Base-by-base conservation (phyloP, 345 rosid genomes). In the Brassica carinata region DNA sequence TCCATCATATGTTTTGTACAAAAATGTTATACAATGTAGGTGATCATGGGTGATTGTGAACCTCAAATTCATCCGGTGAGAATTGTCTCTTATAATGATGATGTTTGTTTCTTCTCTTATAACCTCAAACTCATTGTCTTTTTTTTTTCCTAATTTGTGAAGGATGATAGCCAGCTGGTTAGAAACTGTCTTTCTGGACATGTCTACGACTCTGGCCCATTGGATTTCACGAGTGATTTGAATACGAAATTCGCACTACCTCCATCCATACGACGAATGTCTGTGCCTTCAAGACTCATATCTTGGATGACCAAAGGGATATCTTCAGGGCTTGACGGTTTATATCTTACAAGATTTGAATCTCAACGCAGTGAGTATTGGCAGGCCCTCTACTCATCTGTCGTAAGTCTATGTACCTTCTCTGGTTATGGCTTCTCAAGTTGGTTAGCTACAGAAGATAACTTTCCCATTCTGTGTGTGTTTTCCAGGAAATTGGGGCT, bases 281-380 rank as follows among this genome's bases (percentile, higher is more conserved):
- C 91, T 80, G 96, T 88, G 26, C 85, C 98, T 5, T 84, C 91
- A 15, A 93, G 83, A 62, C 79, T 93, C 61, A 76, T 92, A 61
- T 92, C 98, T 63, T 91, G 89, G 99, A 48, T 90, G 73, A 92
- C 92, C 1, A 96, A 88, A 85, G 93, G 94, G 30, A 74, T 96
- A 75, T 76, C 92, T 69, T 90, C 94, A 36, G 88, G 93, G 75
- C 88, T 96, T 15, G 97, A 90, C 79, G 88, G 97, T 80, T 79
- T 96, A 72, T 90, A 88, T 84, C 89, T 96, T 72, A 96, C 98
- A 11, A 89, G 91, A 72, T 93, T 93, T 77, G 98, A 90, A 38
- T 83, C 87, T 57, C 97, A 93, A 84, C 97, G 94, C 26, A 84
- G 86, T 57, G 97, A 92, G 85, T 96, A 93, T 81, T 93, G 99